A percentile compares a stretch with the other conserved stretches of the same genome.
These are phyloP conservation scores for Haplosporangium gracile DNA, from an alignment of 192 early-diverging fungal genomes.

Conservation along the genomic window DNA sequence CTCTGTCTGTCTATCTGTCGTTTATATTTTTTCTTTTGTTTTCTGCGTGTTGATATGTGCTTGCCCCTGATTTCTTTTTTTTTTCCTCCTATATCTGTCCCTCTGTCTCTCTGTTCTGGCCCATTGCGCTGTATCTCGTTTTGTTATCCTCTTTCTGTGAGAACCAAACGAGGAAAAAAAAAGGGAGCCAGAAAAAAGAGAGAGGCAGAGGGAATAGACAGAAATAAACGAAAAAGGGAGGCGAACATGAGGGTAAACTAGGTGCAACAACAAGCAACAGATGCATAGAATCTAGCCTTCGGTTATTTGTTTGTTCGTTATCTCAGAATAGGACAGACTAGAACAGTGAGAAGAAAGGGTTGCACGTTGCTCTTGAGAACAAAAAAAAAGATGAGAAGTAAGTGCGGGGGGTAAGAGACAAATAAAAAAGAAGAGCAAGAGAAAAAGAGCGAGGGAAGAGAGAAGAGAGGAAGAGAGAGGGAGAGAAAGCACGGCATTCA, in stretches of 20 bases:
- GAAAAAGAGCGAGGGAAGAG: background rate
- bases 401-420: no score
- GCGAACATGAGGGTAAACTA: background rate
- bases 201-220: background rate
- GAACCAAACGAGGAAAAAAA: conserved; percentile 2
- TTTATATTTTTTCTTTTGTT: background rate
- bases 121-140: background rate
- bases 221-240: background rate
- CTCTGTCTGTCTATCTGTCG: background rate
- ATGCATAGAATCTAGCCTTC: conserved; percentile 31
- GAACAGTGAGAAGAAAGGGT: conserved; percentile 22
- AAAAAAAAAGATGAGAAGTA: background rate
- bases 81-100: background rate
- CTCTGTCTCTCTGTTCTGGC: background rate
- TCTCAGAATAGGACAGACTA: conserved; percentile 32
- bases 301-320: background rate
- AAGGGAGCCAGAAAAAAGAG: conserved; percentile 31
- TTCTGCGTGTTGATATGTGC: background rate
- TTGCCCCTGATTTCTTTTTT: conserved; percentile 37
- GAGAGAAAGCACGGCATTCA: background rate
- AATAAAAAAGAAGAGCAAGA: background rate
- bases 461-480: background rate
- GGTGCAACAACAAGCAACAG: background rate
- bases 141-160: background rate
- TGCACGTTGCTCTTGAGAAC: background rate